Percentiles rank a stretch among this genome's conserved stretches.
These are phyloP conservation scores for Fistulina hepatica DNA, from an alignment of 1,284 basidiomycete species.

Conservation along the genomic window DNA sequence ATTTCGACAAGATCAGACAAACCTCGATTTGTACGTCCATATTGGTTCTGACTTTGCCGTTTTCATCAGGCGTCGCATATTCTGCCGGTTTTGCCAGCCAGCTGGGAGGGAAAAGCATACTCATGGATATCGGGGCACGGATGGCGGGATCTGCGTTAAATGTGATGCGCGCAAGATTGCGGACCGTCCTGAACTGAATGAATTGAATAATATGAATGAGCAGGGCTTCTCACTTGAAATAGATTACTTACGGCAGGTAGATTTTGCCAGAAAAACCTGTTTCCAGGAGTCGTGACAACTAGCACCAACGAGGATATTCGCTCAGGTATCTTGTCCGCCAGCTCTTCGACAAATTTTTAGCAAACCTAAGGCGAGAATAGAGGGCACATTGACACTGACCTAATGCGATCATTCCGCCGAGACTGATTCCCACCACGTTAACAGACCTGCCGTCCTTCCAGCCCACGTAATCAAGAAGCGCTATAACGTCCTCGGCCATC, in stretches of 20 bases:
- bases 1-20: slow-evolving; percentile 15
- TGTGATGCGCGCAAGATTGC: slow-evolving; percentile 27
- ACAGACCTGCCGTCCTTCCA: slow-evolving; percentile 58
- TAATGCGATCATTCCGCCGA: slow-evolving; percentile 84
- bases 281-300: slow-evolving; percentile 59
- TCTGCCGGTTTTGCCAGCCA: slow-evolving; percentile 47
- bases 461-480: slow-evolving; percentile 58
- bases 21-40: slow-evolving; percentile 45
- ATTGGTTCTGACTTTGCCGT: slow-evolving; percentile 50
- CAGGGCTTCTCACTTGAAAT: slow-evolving; percentile 1
- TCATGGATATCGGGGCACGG: slow-evolving; percentile 44
- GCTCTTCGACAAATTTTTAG: slow-evolving; percentile 30
- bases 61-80: slow-evolving; percentile 26
- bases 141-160: slow-evolving; percentile 38
- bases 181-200: slow-evolving; percentile 36
- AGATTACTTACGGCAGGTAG: slow-evolving; percentile 43
- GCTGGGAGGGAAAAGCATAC: slow-evolving; percentile 49
- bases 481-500: slow-evolving; percentile 72
- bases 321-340: slow-evolving; percentile 55
- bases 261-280: slow-evolving; percentile 40
- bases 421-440: slow-evolving; percentile 69
- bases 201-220: neutral
- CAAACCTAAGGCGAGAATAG: neutral
- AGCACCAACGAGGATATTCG: slow-evolving; percentile 60
- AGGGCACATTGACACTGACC: slow-evolving; percentile 28